phyloP scores from a whole-genome alignment of 805 yeast genomes.

The Yarrowia keelungensis region DNA sequence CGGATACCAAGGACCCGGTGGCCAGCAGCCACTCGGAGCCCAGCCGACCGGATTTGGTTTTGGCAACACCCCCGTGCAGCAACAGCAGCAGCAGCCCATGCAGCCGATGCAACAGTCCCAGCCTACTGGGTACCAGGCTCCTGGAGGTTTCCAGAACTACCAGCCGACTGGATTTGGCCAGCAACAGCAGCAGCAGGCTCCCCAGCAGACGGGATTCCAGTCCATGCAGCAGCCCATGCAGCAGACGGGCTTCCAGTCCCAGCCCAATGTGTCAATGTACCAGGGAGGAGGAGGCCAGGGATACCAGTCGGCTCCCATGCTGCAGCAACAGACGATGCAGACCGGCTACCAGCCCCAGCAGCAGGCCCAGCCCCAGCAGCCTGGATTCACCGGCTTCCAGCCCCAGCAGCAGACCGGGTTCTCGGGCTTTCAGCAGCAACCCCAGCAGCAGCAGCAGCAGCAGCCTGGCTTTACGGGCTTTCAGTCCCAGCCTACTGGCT shows the following conservation, averaged over 20 bases:
- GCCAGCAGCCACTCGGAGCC: constrained; percentile 39
- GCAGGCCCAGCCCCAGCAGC: constrained; percentile 14
- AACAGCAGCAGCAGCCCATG: constrained; percentile 36
- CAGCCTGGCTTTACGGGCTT: constrained; percentile 9
- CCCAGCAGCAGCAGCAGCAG: constrained; percentile 6
- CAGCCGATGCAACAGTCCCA: constrained; percentile 35
- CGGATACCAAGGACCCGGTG: constrained; percentile 39
- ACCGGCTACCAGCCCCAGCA: constrained; percentile 13
- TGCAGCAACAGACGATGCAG: constrained; percentile 34
- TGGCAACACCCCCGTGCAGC: constrained; percentile 34
- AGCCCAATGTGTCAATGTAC: constrained; percentile 39
- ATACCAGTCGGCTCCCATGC: constrained; percentile 39
- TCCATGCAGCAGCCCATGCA: constrained; percentile 42
- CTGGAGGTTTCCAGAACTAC: constrained; percentile 34
- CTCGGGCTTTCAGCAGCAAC: constrained; percentile 41
- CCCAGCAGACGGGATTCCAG: constrained; percentile 43
- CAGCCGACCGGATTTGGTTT: constrained; percentile 42
- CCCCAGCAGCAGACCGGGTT: constrained; percentile 30
- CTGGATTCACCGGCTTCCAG: constrained; percentile 23
- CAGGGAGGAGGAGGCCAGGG: constrained; percentile 37
- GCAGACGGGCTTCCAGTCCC: constrained; percentile 39
- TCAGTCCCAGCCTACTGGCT: constrained; percentile 47
- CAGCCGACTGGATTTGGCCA: constrained; percentile 40
- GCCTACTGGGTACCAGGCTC: constrained; percentile 30
- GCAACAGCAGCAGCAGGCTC: constrained; percentile 30